These are phyloP conservation scores for Fusarium newnesense DNA, from an alignment of 2,329 filamentous ascomycete genomes.

Conservation along the genomic window DNA sequence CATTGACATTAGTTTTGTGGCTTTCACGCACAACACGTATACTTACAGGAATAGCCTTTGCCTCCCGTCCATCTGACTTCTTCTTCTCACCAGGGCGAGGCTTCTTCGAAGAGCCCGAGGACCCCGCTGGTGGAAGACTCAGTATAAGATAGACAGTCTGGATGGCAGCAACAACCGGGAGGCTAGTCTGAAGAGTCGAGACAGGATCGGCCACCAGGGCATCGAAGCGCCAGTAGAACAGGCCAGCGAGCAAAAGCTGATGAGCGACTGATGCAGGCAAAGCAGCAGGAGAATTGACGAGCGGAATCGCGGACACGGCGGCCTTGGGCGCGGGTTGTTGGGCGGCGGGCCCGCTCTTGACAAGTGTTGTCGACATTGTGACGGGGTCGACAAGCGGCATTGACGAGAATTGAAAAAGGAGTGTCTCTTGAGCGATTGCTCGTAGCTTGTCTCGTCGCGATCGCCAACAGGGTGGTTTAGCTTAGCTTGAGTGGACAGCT, in stretches of 20 bases:
- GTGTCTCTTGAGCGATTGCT: slow-evolving; percentile 31
- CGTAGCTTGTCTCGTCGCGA: slow-evolving; percentile 31
- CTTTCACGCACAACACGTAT: too few species aligned
- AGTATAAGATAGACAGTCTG: slow-evolving; percentile 72
- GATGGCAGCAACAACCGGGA: slow-evolving; percentile 71
- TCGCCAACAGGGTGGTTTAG: slow-evolving; percentile 29
- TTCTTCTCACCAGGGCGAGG: slow-evolving; percentile 64
- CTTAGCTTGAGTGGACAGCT: slow-evolving; percentile 32
- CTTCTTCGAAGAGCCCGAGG: slow-evolving; percentile 59
- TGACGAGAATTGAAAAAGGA: slow-evolving; percentile 15
- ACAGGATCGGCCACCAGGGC: slow-evolving; percentile 77
- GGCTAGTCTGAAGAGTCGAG: slow-evolving; percentile 66
- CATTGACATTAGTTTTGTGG: slow-evolving; percentile 12
- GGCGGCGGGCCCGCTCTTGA: slow-evolving; percentile 45
- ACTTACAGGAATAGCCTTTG: slow-evolving; percentile 60
- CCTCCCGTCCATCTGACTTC: slow-evolving; percentile 58
- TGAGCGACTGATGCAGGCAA: slow-evolving; percentile 72
- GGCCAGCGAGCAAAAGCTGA: slow-evolving; percentile 71
- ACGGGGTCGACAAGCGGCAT: slow-evolving; percentile 51
- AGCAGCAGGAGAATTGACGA: slow-evolving; percentile 52
- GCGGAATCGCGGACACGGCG: slow-evolving; percentile 51
- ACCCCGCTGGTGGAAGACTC: slow-evolving; percentile 71
- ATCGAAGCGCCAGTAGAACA: slow-evolving; percentile 72
- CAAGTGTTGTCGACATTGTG: slow-evolving; percentile 52
- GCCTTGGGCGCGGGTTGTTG: slow-evolving; percentile 43